phyloP scores from a whole-genome alignment of 2,329 filamentous ascomycete species.

The Plenodomus biglobosus region DNA sequence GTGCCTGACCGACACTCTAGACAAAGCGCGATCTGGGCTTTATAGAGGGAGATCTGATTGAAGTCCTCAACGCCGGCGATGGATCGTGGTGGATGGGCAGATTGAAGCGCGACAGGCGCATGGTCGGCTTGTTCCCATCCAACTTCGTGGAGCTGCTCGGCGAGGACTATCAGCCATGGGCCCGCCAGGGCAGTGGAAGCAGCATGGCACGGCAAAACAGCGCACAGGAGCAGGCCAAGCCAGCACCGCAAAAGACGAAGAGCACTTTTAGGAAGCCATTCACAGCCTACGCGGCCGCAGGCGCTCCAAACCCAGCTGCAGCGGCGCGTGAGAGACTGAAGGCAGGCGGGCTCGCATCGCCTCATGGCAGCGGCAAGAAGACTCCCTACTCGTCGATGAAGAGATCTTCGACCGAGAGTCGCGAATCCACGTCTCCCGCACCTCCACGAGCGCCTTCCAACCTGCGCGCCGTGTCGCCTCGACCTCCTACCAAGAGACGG shows the following conservation, averaged over 20 bases:
- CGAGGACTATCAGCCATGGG: slow-evolving; percentile 78
- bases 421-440: slow-evolving; percentile 35
- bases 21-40: slow-evolving; percentile 94
- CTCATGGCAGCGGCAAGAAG: slow-evolving; percentile 43
- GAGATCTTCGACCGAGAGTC: slow-evolving; percentile 44
- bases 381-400: slow-evolving; percentile 56
- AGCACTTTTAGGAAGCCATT: slow-evolving; percentile 65
- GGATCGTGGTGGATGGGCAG: slow-evolving; percentile 98
- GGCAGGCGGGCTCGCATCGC: slow-evolving; percentile 31
- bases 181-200: slow-evolving; percentile 54
- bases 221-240: slow-evolving; percentile 51
- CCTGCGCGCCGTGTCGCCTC: slow-evolving; percentile 47
- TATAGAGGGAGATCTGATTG: slow-evolving; percentile 95
- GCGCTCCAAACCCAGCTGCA: slow-evolving; percentile 46
- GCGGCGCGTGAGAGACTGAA: slow-evolving; percentile 41
- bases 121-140: slow-evolving; percentile 90
- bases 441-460: slow-evolving; percentile 25
- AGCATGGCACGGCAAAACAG: slow-evolving; percentile 55
- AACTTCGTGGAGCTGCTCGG: slow-evolving; percentile 95
- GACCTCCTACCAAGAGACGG: slow-evolving; percentile 35
- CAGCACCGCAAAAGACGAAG: slow-evolving; percentile 51
- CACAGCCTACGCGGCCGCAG: slow-evolving; percentile 58
- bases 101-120: slow-evolving; percentile 82
- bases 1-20: slow-evolving; percentile 42
- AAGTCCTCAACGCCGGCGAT: slow-evolving; percentile 96